Evolutionary conservation across 176 grass and related monocot genomes (phyloP).

Genomic region (Panicum miliaceum): DNA sequence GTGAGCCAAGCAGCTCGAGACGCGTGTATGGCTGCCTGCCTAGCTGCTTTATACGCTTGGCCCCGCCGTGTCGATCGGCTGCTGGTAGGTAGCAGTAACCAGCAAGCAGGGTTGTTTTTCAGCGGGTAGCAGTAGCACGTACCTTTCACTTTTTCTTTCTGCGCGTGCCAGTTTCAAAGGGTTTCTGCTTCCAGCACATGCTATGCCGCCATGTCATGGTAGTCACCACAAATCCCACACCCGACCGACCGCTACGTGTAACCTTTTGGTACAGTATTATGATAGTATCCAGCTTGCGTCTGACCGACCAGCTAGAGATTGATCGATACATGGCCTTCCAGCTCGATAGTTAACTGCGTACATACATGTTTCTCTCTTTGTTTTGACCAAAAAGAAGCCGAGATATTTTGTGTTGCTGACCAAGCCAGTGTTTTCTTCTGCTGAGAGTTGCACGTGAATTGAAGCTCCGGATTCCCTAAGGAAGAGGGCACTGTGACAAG

Average conservation of each 20-base stretch:
- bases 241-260: background rate
- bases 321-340: background rate
- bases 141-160: background rate
- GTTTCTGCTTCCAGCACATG: background rate
- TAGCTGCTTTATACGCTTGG: slow-evolving; percentile 4
- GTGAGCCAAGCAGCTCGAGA: background rate
- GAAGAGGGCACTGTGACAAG: background rate
- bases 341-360: too few species aligned
- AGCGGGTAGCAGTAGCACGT: slow-evolving; percentile 18
- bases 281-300: background rate
- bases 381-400: background rate
- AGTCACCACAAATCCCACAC: background rate
- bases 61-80: background rate
- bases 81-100: background rate
- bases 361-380: background rate
- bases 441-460: too few species aligned
- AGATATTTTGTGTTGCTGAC: background rate
- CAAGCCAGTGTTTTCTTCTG: background rate
- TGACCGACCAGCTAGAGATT: background rate
- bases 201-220: background rate
- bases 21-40: background rate
- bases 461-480: too few species aligned
- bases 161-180: too few species aligned
- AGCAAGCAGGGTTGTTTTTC: background rate
- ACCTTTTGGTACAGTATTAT: background rate